These are phyloP conservation scores for Stemphylium beticola DNA, from an alignment of 2,329 filamentous ascomycete genomes.

Conservation along the genomic window DNA sequence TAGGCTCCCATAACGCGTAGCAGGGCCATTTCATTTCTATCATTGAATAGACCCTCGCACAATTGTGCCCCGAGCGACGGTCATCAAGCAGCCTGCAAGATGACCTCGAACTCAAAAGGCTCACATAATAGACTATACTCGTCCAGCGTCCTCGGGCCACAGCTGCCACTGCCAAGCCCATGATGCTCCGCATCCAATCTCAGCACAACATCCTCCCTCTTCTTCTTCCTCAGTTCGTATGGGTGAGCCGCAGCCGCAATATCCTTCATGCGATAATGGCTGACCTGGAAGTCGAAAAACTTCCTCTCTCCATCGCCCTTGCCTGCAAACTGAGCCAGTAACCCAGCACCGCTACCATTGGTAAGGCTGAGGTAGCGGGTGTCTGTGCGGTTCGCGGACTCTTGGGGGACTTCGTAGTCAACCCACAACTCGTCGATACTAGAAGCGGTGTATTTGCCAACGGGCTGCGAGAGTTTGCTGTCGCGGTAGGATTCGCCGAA, in stretches of 20 bases:
- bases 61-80: neutral
- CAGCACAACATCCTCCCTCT: conserved; percentile 62
- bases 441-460: conserved; percentile 56
- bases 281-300: conserved; percentile 59
- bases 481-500: conserved; percentile 71
- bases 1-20: no score
- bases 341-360: conserved; percentile 14
- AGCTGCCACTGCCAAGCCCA: conserved; percentile 67
- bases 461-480: conserved; percentile 64
- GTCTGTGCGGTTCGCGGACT: conserved; percentile 68
- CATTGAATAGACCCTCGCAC: no score
- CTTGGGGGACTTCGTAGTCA: conserved; percentile 71
- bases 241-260: conserved; percentile 68
- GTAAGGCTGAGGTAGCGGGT: conserved; percentile 61
- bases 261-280: conserved; percentile 59
- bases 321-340: conserved; percentile 41
- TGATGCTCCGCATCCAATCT: conserved; percentile 68
- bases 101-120: conserved; percentile 48
- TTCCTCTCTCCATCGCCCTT: conserved; percentile 16
- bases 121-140: conserved; percentile 48
- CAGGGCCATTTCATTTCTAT: no score
- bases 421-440: conserved; percentile 60
- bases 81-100: conserved; percentile 23
- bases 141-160: conserved; percentile 60
- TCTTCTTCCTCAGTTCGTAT: conserved; percentile 62